Evolutionary conservation across 495 filamentous ascomycete genomes (phyloP), one percentile per base, ranked within the genome.

Genomic region (Trichoderma virens): DNA sequence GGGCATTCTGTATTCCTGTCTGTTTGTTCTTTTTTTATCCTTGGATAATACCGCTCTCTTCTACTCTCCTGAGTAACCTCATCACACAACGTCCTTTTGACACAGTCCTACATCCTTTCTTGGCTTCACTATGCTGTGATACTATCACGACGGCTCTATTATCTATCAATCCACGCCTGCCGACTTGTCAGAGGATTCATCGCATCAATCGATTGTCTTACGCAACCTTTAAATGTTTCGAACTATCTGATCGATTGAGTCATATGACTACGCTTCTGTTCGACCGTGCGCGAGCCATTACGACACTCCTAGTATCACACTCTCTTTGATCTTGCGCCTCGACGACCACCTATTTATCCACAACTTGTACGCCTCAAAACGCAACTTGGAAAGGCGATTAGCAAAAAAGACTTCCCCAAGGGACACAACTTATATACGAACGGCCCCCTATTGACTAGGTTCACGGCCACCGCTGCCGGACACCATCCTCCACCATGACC

Each of bases 401-500:
- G 3, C 43, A n/a, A 47, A 6, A 13, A 35, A n/a, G 38, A 23
- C 20, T 30, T 30, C 13, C 51, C 13, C 2, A n/a, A 6, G 25
- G 13, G 25, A 25, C 13, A 56, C 13, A n/a, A 56, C 27, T 28
- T 27, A 14, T 56, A 14, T 27, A 1, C 30, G 11, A 16, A 27
- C 51, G 13, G 2, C 13, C 4, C 25, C 11, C 51, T 56, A 5
- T 20, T 16, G 5, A 7, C 4, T 4, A n/a, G n/a, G n/a, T 45
- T 5, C 13, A 18, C 9, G n/a, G 41, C 13, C 11, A 56, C 25
- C 25, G 2, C 25, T 30, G 11, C 25, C 25, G 51, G 13, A 16
- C 23, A 30, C 51, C 25, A 28, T 35, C 47, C 59, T 61, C 25
- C 59, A 67, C 62, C 61, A 66, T 66, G 63, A 63, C 68, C 28